A percentile compares a stretch with the other conserved stretches of the same genome.
These are phyloP conservation scores for Scenedesmus sp. DNA, from an alignment of 163 green algal genomes.

Conservation along the genomic window DNA sequence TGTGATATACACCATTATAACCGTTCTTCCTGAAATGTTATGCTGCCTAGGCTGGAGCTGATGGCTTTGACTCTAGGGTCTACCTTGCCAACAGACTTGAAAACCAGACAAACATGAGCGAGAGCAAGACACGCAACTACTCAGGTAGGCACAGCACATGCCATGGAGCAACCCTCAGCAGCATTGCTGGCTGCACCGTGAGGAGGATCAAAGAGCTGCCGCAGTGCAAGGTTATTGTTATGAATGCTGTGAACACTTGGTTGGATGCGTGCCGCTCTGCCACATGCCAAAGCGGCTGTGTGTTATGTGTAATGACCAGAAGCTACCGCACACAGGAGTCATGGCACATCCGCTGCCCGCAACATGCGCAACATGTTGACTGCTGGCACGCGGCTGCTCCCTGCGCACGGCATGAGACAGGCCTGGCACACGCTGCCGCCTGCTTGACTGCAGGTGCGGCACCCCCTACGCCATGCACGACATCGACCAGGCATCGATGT, in stretches of 20 bases:
- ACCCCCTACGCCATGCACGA: slow-evolving; percentile 40
- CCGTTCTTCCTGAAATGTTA: neutral
- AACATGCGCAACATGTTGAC: neutral
- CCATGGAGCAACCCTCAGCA: neutral
- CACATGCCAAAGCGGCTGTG: neutral
- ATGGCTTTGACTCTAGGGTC: slow-evolving; percentile 21
- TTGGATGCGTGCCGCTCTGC: neutral
- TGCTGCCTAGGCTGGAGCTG: slow-evolving; percentile 23
- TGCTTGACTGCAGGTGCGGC: neutral
- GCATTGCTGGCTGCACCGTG: neutral
- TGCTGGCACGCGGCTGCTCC: too few relatives aligned
- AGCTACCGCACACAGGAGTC: neutral
- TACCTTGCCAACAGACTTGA: slow-evolving; percentile 28
- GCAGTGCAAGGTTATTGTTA: too few relatives aligned
- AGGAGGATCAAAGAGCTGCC: too few relatives aligned
- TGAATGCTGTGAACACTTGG: too few relatives aligned
- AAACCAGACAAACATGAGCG: slow-evolving; percentile 36
- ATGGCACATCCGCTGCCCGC: neutral
- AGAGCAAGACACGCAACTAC: slow-evolving; percentile 38
- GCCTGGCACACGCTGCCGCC: neutral
- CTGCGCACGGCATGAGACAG: too few relatives aligned
- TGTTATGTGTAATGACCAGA: neutral
- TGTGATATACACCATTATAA: too few relatives aligned
- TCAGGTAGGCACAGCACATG: neutral
- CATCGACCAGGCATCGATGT: neutral